phyloP scores from a whole-genome alignment of 2,329 filamentous ascomycete genomes.

The Penicillium sp. region DNA sequence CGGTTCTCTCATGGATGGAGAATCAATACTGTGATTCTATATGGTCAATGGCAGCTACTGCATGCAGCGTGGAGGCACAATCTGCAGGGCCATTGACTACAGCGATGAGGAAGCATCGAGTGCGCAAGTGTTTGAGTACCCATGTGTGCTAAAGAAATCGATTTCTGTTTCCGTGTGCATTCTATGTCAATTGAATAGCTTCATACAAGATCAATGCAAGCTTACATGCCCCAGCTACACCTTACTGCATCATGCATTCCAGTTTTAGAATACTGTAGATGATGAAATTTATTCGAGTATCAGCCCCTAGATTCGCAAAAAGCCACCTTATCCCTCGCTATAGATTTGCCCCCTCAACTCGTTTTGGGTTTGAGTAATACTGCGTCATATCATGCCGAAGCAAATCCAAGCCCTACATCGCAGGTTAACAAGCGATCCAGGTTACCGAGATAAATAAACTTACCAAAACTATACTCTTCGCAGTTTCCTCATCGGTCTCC shows the following conservation, averaged over 20 bases:
- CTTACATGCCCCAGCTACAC: too few species aligned
- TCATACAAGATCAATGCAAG: too few species aligned
- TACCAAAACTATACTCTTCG: constrained; percentile 28
- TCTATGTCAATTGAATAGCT: too few species aligned
- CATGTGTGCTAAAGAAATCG: too few species aligned
- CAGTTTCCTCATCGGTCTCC: constrained; percentile 29
- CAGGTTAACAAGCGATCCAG: not conserved
- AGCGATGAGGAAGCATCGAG: not conserved
- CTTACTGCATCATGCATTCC: too few species aligned
- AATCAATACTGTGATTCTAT: too few species aligned
- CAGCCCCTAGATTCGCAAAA: not conserved
- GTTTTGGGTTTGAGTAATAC: constrained; percentile 26
- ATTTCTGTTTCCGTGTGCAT: too few species aligned
- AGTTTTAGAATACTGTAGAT: too few species aligned
- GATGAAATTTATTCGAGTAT: not conserved
- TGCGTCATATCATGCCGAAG: constrained; percentile 36
- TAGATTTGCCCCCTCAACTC: not conserved
- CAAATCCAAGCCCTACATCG: constrained; percentile 27
- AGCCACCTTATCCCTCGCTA: not conserved
- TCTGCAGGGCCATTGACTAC: not conserved
- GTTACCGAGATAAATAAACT: constrained; percentile 3
- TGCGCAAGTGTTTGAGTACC: too few species aligned
- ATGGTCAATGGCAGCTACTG: too few species aligned
- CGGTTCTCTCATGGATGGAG: too few species aligned
- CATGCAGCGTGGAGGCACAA: too few species aligned